Conservation (phyloP, 805 yeast genomes). For the Wickerhamiella sorbophila region DNA sequence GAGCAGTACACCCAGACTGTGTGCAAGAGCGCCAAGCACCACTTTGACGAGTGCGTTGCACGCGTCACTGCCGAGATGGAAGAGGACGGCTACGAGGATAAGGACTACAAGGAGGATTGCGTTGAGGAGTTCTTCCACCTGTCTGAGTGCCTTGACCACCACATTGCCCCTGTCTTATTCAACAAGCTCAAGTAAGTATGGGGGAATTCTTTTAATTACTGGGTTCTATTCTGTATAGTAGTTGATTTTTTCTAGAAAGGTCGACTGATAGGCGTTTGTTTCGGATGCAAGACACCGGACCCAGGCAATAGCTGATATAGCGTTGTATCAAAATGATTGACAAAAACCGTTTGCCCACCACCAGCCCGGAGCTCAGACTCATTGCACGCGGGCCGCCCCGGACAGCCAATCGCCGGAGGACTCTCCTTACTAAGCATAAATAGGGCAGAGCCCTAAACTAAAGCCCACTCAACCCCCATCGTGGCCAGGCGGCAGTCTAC, state of each 20-base stretch:
- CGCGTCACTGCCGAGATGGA: conserved; percentile 82
- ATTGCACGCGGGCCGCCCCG: no score
- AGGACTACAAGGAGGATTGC: conserved; percentile 87
- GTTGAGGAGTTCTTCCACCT: conserved; percentile 96
- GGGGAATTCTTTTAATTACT: background rate
- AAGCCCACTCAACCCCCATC: no score
- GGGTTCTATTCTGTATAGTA: background rate
- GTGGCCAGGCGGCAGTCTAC: no score
- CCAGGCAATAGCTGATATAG: no score
- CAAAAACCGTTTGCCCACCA: no score
- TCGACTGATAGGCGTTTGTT: no score
- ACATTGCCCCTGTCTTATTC: conserved; percentile 84
- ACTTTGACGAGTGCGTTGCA: conserved; percentile 86
- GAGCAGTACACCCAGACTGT: conserved; percentile 37
- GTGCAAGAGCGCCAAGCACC: conserved; percentile 68
- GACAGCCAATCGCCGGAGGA: no score
- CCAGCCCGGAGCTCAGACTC: no score
- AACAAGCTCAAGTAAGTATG: conserved; percentile 54
- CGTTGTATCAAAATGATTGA: no score
- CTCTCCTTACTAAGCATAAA: no score
- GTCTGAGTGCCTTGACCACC: conserved; percentile 82
- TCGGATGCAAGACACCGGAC: no score
- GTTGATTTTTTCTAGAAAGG: background rate
- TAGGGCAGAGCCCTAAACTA: conserved; percentile 4
- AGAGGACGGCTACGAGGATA: conserved; percentile 69